These are phyloP conservation scores for Saccharomyces hybrid DNA, from an alignment of 1,139 yeast genomes.

Conservation along the genomic window DNA sequence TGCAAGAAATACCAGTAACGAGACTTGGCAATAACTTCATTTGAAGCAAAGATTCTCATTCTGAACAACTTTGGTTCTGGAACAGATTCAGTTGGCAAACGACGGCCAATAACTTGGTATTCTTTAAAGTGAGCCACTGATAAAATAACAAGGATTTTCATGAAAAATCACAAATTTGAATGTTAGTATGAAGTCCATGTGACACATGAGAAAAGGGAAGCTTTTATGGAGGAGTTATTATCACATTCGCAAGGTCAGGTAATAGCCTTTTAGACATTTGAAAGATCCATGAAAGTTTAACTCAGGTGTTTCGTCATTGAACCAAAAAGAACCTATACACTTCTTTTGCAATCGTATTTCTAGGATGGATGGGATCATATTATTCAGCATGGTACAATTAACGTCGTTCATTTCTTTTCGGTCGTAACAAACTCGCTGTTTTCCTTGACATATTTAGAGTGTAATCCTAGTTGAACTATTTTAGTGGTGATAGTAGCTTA, in stretches of 20 bases:
- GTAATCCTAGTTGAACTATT: not conserved
- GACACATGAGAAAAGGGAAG: not conserved
- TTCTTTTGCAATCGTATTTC: not conserved
- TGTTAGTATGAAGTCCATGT: conserved; percentile 6
- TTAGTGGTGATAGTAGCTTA: not conserved
- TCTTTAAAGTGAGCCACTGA: conserved; percentile 90
- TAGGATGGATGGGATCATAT: not conserved
- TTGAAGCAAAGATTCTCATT: conserved; percentile 99
- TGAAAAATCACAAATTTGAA: not conserved
- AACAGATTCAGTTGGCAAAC: conserved; percentile 97
- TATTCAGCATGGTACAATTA: not conserved
- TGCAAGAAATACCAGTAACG: conserved; percentile 99
- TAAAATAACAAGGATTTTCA: conserved; percentile 18
- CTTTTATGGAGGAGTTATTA: not conserved
- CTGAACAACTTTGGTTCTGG: conserved; percentile 99
- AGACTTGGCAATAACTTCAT: conserved; percentile 98
- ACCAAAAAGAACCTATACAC: too few species aligned
- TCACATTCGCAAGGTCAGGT: not conserved
- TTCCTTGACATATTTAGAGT: not conserved
- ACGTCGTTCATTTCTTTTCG: not conserved
- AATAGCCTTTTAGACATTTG: too few species aligned
- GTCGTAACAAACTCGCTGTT: not conserved
- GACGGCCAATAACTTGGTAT: conserved; percentile 99
- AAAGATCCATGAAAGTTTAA: not conserved
- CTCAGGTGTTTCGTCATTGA: not conserved